Base-by-base conservation (phyloP, 176 grass and related monocot species). In the Musa troglodytarum region DNA sequence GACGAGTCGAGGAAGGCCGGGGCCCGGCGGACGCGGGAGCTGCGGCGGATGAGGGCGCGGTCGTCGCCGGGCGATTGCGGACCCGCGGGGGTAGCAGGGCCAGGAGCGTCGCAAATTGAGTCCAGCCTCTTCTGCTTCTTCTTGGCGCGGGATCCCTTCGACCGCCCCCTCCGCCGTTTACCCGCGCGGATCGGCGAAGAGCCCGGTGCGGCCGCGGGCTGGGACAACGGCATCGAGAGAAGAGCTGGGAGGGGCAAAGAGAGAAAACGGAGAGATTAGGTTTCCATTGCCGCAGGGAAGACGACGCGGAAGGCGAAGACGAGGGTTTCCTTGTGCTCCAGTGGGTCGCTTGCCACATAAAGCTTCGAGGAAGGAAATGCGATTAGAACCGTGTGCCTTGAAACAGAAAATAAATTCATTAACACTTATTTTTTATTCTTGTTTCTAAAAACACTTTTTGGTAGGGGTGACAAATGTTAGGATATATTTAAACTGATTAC, bases 81-180 rank as follows among this genome's bases (percentile, higher is more conserved):
- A 11, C 68, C 73, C 14, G 80, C 21, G 76, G 79, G 63, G 11
- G 66, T 29, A 72, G 77, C 73, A 53, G 15, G 2, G 6, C 55
- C 13, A 14, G 75, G 75, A 52, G 74, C 78, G 78, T 99, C 95
- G 25, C 51, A 66, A 75, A 99, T 94, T 75, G 95, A 80, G 56
- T 99, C 95, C 43, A 99, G 95, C 53, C 88, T 82, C 84, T 91
- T 99, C 80, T 99, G 84, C 88, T 87, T 93, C 84, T 94, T 99
- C 86, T 69, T 65, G 4, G 71, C 76, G 12, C 80, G 80, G 71
- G 77, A 71, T 22, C 63, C 72, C 62, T 63, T 54, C 49, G 79
- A 73, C 43, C 78, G 57, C 2, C 84, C 79, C 58, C 85, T 85
- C 87, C 84, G 79, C 65, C 90, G 77, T 80, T 92, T 92, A 20